phyloP scores from a whole-genome alignment of 306 rosid species.

The Quercus suber region DNA sequence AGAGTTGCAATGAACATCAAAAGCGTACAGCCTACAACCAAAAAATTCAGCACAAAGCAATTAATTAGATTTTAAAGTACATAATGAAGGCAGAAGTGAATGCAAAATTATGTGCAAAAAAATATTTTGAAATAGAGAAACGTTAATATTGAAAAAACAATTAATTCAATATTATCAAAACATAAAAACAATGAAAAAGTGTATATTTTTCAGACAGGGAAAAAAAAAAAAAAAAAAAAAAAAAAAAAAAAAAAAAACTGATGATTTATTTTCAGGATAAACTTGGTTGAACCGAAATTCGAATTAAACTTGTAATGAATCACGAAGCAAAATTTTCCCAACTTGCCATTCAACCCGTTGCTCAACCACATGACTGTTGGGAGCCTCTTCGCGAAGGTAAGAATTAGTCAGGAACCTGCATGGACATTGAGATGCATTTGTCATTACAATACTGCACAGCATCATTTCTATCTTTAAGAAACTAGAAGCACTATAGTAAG shows the following conservation, averaged over 20 bases:
- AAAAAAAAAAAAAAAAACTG: neutral
- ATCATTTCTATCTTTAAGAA: neutral
- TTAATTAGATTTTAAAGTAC: neutral
- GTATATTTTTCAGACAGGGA: no score
- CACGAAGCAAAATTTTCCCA: slow-evolving; percentile 7
- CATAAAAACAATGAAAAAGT: neutral
- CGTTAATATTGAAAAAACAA: neutral
- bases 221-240: neutral
- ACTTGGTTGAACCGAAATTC: neutral
- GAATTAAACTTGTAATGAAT: neutral
- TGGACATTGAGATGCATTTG: slow-evolving; percentile 15
- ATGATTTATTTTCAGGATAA: neutral
- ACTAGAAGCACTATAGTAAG: neutral
- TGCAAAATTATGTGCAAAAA: neutral
- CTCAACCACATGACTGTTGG: slow-evolving; percentile 97
- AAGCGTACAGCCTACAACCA: slow-evolving; percentile 85
- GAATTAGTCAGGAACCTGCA: slow-evolving; percentile 88
- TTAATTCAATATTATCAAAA: neutral
- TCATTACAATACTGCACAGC: slow-evolving; percentile 4
- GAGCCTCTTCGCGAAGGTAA: slow-evolving; percentile 97
- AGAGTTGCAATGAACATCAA: slow-evolving; percentile 99
- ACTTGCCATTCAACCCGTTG: slow-evolving; percentile 98
- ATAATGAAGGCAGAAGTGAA: neutral
- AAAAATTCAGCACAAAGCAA: slow-evolving; percentile 27
- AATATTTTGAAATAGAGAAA: neutral